Conservation (phyloP, 164 flowering plant species). For the Cinnamomum chago region DNA sequence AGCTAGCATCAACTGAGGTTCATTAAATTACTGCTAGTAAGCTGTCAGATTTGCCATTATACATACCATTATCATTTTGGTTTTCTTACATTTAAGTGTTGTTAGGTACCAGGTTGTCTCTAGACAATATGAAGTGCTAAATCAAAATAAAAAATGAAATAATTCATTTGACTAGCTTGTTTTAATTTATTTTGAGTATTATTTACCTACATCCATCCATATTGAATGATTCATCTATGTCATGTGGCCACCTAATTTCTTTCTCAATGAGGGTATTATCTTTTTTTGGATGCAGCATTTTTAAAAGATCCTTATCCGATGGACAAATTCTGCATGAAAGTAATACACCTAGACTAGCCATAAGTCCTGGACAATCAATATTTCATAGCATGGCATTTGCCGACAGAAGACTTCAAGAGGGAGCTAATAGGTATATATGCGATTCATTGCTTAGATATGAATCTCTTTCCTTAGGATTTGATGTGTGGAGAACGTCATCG, state of each 20-base stretch:
- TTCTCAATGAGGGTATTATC: not conserved
- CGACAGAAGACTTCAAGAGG: constrained; percentile 27
- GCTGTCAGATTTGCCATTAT: too few species aligned
- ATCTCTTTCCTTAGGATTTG: too few species aligned
- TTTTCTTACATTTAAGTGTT: too few species aligned
- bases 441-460: constrained; percentile 30
- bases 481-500: too few species aligned
- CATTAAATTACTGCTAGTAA: too few species aligned
- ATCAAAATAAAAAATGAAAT: not conserved
- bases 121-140: too few species aligned
- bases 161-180: not conserved
- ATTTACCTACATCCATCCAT: not conserved
- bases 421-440: constrained; percentile 35
- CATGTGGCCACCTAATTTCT: not conserved
- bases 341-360: constrained; percentile 31
- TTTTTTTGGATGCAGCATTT: constrained; percentile 41
- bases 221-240: not conserved
- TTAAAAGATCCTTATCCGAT: constrained; percentile 83
- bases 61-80: too few species aligned
- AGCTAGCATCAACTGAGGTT: too few species aligned
- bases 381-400: constrained; percentile 27
- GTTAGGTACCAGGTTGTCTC: too few species aligned
- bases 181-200: too few species aligned
- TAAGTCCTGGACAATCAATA: constrained; percentile 25
- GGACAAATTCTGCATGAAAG: constrained; percentile 65